phyloP scores from a whole-genome alignment of 1,139 yeast species.

The Saccharomyces pastorianus region DNA sequence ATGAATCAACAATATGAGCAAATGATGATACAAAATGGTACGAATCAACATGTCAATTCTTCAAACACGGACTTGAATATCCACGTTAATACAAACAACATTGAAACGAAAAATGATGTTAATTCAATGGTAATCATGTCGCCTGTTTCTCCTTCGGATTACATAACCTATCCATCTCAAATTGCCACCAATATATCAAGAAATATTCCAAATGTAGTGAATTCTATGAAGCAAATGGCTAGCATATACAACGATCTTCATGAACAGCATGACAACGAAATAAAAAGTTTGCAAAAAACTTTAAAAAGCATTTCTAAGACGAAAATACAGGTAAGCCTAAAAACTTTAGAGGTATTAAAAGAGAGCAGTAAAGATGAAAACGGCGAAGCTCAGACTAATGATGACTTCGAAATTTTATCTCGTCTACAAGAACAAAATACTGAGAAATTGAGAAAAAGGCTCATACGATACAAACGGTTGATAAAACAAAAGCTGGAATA shows the following conservation, averaged over 20 bases:
- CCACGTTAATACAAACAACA: background rate
- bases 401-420: slow-evolving; percentile 24
- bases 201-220: slow-evolving; percentile 25
- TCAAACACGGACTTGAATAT: background rate
- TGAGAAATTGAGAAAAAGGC: slow-evolving; percentile 26
- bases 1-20: slow-evolving; percentile 28
- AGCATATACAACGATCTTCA: slow-evolving; percentile 36
- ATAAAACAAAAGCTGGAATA: slow-evolving; percentile 43
- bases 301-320: slow-evolving; percentile 19
- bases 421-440: slow-evolving; percentile 38
- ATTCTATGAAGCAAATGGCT: slow-evolving; percentile 43
- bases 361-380: slow-evolving; percentile 33
- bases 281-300: slow-evolving; percentile 18
- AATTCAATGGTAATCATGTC: background rate
- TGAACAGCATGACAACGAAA: slow-evolving; percentile 18
- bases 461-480: slow-evolving; percentile 22
- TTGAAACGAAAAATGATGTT: background rate
- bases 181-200: slow-evolving; percentile 27
- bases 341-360: slow-evolving; percentile 32
- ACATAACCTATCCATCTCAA: slow-evolving; percentile 26
- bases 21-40: slow-evolving; percentile 1
- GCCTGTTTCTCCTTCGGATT: slow-evolving; percentile 9
- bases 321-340: slow-evolving; percentile 15
- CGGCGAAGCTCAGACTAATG: slow-evolving; percentile 27
- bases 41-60: background rate